Percentiles rank a stretch among this genome's conserved stretches.
phyloP scores from a whole-genome alignment of 345 rosid species.

The Tarenaya hassleriana region DNA sequence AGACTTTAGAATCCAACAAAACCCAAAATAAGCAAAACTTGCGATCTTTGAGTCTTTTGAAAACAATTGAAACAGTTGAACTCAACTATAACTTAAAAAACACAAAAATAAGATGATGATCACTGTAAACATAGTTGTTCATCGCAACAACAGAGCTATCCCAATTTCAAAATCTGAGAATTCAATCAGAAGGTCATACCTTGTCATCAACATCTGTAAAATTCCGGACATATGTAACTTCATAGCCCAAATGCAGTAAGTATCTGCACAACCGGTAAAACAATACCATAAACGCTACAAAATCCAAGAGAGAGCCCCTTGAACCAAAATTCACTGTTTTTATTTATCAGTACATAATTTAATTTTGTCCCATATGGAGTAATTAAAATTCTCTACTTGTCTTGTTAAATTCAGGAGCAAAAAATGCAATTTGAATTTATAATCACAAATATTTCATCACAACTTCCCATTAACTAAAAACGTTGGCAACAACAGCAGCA shows the following conservation, averaged over 20 bases:
- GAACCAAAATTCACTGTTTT: neutral
- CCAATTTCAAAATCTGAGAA: neutral
- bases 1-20: neutral
- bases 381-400: too few species aligned
- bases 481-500: too few species aligned
- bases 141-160: too few species aligned
- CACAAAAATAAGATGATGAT: neutral
- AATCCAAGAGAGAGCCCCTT: neutral
- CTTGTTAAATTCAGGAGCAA: neutral
- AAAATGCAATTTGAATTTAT: neutral
- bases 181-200: constrained; percentile 37
- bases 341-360: neutral
- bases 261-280: constrained; percentile 45
- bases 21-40: neutral
- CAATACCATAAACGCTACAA: too few species aligned
- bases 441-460: neutral
- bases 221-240: constrained; percentile 69
- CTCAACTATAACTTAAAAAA: neutral
- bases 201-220: constrained; percentile 95
- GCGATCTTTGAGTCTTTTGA: neutral
- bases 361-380: neutral
- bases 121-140: neutral
- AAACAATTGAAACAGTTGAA: neutral
- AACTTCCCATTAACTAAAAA: too few species aligned
- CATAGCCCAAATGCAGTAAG: constrained; percentile 56